Evolutionary conservation across 1,284 basidiomycete species (phyloP), one percentile per base, ranked within the genome.

Genomic region (Puccinia horiana): DNA sequence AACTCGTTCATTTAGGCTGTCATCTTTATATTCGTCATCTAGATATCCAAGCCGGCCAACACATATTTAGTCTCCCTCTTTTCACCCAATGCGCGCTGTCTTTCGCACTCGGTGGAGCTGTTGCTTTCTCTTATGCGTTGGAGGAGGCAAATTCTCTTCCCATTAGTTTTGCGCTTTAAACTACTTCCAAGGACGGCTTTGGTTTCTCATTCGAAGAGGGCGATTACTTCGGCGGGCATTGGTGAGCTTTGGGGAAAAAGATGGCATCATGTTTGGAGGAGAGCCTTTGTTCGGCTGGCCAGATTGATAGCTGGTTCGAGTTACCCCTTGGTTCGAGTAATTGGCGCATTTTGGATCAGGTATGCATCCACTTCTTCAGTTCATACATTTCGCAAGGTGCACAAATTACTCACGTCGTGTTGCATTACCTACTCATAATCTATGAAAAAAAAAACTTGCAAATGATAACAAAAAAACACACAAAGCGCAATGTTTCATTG

Each of bases 191-290:
- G 44, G 54, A 79, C 76, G 2, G 76, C 76, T 37, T 40, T 79
- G 44, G 32, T 79, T 35, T 54, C 63, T 40, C 44, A 69, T 56
- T 79, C 76, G 16, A 67, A 63, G 35, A 67, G 76, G 47, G n/a
- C 76, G 23, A 70, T 79, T 35, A 26, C 67, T 35, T 79, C 76
- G 29, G 44, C 61, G 40, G 65, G 76, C 32, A 29, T 79, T n/a
- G 61, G 44, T 2, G 76, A 79, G 44, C 37, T 79, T 2, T 79
- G 76, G 76, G 61, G 63, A 23, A 79, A 79, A 56, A 5, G 76
- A 16, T 79, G 76, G 76, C 76, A 79, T 79, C 76, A 79, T 69
- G n/a, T 70, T 23, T 79, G 76, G 76, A 67, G 35, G n/a, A 67
- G 76, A 35, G 12, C 26, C 65, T 79, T 69, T 56, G 32, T 56